These are phyloP conservation scores for Phialocephala subalpina DNA, from an alignment of 2,329 filamentous ascomycete species.

Conservation along the genomic window DNA sequence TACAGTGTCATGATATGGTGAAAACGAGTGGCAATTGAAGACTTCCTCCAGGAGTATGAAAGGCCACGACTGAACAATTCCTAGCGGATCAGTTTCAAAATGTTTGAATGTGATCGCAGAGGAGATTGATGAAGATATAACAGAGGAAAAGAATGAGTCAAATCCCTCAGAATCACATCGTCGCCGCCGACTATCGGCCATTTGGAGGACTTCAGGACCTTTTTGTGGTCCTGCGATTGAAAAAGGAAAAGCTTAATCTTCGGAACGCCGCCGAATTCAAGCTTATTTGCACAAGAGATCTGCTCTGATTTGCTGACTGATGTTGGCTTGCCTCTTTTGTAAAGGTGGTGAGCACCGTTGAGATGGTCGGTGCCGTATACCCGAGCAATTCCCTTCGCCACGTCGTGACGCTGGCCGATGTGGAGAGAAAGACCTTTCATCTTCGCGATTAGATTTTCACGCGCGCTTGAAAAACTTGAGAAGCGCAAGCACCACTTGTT, in stretches of 20 bases:
- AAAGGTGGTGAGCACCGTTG: slow-evolving; percentile 3
- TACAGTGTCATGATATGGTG: slow-evolving; percentile 26
- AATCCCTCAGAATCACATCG: slow-evolving; percentile 13
- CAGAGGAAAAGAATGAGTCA: slow-evolving; percentile 13
- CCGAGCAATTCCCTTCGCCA: slow-evolving; percentile 7
- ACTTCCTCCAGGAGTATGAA: slow-evolving; percentile 23
- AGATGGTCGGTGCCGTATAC: slow-evolving; percentile 15
- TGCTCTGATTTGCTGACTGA: slow-evolving; percentile 25
- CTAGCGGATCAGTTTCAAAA: background rate
- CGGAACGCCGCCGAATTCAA: slow-evolving; percentile 15
- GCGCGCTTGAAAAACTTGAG: slow-evolving; percentile 5
- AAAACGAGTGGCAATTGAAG: slow-evolving; percentile 14
- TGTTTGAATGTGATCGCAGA: background rate
- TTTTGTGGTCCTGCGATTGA: slow-evolving; percentile 1
- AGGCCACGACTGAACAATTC: slow-evolving; percentile 16
- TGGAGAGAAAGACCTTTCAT: slow-evolving; percentile 6
- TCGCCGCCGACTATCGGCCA: slow-evolving; percentile 15
- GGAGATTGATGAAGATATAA: slow-evolving; percentile 2
- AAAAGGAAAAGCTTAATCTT: slow-evolving; percentile 17
- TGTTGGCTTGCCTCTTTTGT: slow-evolving; percentile 4
- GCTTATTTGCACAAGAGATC: slow-evolving; percentile 16
- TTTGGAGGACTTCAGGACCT: slow-evolving; percentile 7
- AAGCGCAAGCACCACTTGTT: background rate
- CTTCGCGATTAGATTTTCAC: slow-evolving; percentile 1
- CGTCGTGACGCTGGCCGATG: slow-evolving; percentile 3